These are phyloP conservation scores for Komagataella pseudopastoris DNA, from an alignment of 805 yeast species.

Conservation along the genomic window DNA sequence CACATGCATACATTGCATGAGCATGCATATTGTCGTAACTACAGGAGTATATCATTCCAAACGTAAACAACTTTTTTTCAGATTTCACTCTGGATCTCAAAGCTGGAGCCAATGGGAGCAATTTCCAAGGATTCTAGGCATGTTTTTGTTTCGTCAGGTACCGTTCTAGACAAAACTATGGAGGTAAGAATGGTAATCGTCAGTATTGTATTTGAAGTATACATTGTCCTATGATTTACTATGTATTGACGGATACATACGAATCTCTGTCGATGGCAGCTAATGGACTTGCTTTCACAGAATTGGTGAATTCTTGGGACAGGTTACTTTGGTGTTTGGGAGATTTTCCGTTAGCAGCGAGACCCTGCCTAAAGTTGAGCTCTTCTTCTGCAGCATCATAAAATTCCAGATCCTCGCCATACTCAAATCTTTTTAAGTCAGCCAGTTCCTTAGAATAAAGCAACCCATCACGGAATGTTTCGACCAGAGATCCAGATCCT, in stretches of 20 bases:
- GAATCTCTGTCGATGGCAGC: not conserved
- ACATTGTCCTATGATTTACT: not conserved
- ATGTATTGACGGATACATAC: not conserved
- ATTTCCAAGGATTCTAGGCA: not conserved
- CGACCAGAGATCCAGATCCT: slow-evolving; percentile 20
- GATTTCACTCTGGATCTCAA: not conserved
- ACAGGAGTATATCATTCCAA: not conserved
- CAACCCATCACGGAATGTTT: slow-evolving; percentile 16
- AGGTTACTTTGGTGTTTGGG: not conserved
- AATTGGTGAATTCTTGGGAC: not conserved
- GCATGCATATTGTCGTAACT: not conserved
- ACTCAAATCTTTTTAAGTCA: slow-evolving; percentile 1
- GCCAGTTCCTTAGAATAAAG: slow-evolving; percentile 11
- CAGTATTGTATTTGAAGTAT: not conserved
- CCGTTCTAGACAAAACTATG: not conserved
- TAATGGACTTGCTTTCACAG: not conserved
- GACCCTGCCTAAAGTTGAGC: not conserved
- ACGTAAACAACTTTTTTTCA: not conserved
- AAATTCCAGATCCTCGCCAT: slow-evolving; percentile 9
- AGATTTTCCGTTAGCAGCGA: not conserved
- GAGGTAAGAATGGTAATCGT: not conserved
- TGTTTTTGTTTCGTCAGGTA: not conserved
- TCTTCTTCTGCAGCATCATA: slow-evolving; percentile 13
- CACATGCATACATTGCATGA: not conserved
- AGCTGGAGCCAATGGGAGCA: not conserved